Conservation (phyloP, 768 basidiomycete species). For the Boletus pseudo-olivaceus region DNA sequence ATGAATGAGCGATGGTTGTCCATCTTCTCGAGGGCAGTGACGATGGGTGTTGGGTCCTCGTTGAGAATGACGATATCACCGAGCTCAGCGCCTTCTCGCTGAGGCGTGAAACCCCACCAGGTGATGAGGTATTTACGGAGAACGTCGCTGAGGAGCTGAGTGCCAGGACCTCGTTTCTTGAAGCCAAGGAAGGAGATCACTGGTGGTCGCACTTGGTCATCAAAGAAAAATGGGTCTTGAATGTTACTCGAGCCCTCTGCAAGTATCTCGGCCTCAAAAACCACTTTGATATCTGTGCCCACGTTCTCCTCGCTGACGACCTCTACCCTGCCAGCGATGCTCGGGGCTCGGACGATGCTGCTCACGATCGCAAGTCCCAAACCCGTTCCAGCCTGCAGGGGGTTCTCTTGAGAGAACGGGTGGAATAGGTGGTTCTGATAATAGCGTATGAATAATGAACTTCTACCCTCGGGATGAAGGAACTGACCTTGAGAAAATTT, state of each 20-base stretch:
- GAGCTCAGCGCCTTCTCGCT: slow-evolving; percentile 36
- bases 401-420: slow-evolving; percentile 96
- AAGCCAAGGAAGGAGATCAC: slow-evolving; percentile 74
- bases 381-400: slow-evolving; percentile 88
- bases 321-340: slow-evolving; percentile 87
- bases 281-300: slow-evolving; percentile 89
- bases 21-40: slow-evolving; percentile 52
- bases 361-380: slow-evolving; percentile 94
- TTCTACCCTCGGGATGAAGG: background rate
- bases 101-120: slow-evolving; percentile 73
- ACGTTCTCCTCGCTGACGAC: slow-evolving; percentile 88
- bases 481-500: slow-evolving; percentile 77
- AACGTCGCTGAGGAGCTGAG: slow-evolving; percentile 60
- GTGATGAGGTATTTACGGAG: slow-evolving; percentile 61
- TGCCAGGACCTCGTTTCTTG: slow-evolving; percentile 58
- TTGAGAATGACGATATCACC: slow-evolving; percentile 81
- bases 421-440: slow-evolving; percentile 88
- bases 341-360: slow-evolving; percentile 83
- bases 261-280: slow-evolving; percentile 66
- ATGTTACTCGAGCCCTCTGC: slow-evolving; percentile 39
- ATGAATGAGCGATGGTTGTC: slow-evolving; percentile 67
- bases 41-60: slow-evolving; percentile 63
- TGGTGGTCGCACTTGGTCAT: slow-evolving; percentile 39
- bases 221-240: slow-evolving; percentile 46
- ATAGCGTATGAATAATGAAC: background rate